phyloP scores from a whole-genome alignment of 2,329 filamentous ascomycete genomes.

The Fusarium bulbicola region DNA sequence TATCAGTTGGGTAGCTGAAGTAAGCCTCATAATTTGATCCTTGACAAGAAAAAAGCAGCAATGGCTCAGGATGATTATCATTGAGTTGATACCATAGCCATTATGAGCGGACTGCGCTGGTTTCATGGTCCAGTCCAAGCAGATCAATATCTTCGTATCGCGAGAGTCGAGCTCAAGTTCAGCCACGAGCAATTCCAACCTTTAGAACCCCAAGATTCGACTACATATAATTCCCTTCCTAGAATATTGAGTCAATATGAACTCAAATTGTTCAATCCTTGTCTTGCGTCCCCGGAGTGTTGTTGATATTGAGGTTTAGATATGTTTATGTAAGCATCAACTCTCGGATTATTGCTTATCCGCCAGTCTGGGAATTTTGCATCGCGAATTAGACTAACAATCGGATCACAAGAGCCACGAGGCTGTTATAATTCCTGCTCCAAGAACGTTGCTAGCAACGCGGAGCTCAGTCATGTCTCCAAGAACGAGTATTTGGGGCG shows the following conservation, averaged over 20 bases:
- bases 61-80: neutral
- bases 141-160: neutral
- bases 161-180: neutral
- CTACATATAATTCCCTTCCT: neutral
- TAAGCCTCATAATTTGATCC: neutral
- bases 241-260: neutral
- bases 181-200: neutral
- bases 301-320: neutral
- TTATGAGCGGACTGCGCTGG: neutral
- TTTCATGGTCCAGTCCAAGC: neutral
- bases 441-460: constrained; percentile 41
- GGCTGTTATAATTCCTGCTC: constrained; percentile 36
- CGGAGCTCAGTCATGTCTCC: constrained; percentile 48
- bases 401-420: constrained; percentile 38
- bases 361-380: constrained; percentile 40
- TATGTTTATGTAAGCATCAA: constrained; percentile 33
- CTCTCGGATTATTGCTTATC: constrained; percentile 35
- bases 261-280: neutral
- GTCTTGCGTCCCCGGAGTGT: neutral
- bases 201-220: neutral
- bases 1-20: neutral
- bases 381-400: constrained; percentile 34
- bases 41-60: neutral
- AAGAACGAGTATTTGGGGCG: constrained; percentile 47
- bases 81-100: neutral